Base-by-base conservation (phyloP, 495 filamentous ascomycete genomes). In the Cenococcum geophilum region DNA sequence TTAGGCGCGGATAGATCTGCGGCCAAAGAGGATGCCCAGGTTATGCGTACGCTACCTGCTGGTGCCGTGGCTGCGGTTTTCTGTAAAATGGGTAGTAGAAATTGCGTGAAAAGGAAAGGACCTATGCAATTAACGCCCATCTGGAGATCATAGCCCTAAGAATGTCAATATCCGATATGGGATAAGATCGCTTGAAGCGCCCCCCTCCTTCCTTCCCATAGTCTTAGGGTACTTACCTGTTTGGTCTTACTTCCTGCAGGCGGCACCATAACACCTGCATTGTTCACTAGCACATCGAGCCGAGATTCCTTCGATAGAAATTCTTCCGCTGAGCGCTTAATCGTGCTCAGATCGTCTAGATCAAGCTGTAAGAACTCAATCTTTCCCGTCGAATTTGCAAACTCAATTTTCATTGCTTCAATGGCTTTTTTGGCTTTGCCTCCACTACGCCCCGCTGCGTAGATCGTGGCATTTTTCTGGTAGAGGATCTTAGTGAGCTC, bases 201-300 rank as follows among this genome's bases (percentile, higher is more conserved):
- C 12, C 3, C 14, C 11, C 40, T n/a, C 27, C 27, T 32, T 6
- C 27, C 6, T 6, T 32, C 27, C 2, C 27, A 6, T 6, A 6
- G 27, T 32, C 6, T 32, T 32, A n/a, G 22, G 21, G 25, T 9
- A 52, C 49, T 8, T 25, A 52, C 49, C 49, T 52, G 49, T 20
- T 57, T 55, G 11, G 71, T 69, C 12, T 68, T 65, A n/a, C 58
- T 71, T 42, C 73, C 78, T 1, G 12, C 49, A 1, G 79, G 76
- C 0, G 75, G 72, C 20, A 59, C 57, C 72, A 77, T 76, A 40
- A 82, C 72, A 25, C 59, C 62, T 25, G 71, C 80, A 9, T 79
- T 78, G 66, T 81, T 82, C 59, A 80, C 76, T 25, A 82, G 70
- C 47, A 79, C 75, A 71, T 82, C 74, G 35, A 82, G 72, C 8